These are phyloP conservation scores for Cryptococcus depauperatus DNA, from an alignment of 1,284 basidiomycete genomes.

Conservation along the genomic window DNA sequence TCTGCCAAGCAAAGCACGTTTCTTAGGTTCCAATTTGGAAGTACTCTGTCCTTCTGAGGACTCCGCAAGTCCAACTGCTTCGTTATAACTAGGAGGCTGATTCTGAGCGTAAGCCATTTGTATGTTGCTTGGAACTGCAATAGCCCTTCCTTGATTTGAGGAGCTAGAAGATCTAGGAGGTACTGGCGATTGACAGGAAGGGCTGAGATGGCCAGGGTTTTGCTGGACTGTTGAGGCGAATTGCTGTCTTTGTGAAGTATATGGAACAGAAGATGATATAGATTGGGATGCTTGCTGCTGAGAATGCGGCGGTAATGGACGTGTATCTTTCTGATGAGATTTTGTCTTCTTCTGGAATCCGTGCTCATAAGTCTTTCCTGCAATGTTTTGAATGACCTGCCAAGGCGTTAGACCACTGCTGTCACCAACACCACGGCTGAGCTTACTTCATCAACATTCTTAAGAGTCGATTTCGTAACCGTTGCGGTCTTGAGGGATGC, in stretches of 20 bases:
- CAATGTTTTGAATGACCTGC: slow-evolving; percentile 30
- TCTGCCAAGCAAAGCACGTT: slow-evolving; percentile 46
- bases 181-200: background rate
- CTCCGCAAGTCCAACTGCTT: slow-evolving; percentile 5
- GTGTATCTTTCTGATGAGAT: slow-evolving; percentile 8
- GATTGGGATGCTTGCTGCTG: background rate
- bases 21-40: no score
- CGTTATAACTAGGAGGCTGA: background rate
- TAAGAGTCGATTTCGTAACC: slow-evolving; percentile 58
- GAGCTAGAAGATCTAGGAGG: background rate
- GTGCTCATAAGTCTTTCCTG: slow-evolving; percentile 24
- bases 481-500: slow-evolving; percentile 60
- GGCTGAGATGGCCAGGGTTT: no score
- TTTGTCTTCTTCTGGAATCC: slow-evolving; percentile 19
- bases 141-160: background rate
- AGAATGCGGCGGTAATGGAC: slow-evolving; percentile 7
- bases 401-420: background rate
- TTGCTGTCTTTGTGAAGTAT: background rate
- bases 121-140: background rate
- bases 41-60: no score
- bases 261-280: background rate
- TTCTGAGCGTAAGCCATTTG: background rate
- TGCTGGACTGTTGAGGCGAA: no score
- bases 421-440: background rate
- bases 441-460: slow-evolving; percentile 57